A percentile compares a stretch with the other conserved stretches of the same genome.
These are phyloP conservation scores for Porogramme epimiltina DNA, from an alignment of 1,284 basidiomycete species.

Conservation along the genomic window DNA sequence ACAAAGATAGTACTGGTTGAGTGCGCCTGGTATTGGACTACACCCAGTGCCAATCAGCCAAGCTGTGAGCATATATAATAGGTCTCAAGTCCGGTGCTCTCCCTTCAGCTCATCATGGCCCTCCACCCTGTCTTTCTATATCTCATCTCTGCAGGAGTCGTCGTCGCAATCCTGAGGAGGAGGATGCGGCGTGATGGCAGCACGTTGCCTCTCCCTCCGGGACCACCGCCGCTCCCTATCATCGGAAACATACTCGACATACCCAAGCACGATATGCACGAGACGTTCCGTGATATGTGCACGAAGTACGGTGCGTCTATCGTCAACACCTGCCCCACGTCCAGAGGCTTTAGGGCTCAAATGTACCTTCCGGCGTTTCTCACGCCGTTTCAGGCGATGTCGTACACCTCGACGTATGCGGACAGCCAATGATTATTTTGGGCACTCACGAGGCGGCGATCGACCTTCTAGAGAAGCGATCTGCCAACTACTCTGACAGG, in stretches of 20 bases:
- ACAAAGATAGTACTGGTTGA: too few relatives aligned
- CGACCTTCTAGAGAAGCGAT: constrained; percentile 23
- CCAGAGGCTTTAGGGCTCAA: too few relatives aligned
- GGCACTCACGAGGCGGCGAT: constrained; percentile 8
- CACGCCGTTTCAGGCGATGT: constrained; percentile 11
- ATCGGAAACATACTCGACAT: constrained; percentile 8
- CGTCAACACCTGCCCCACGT: too few relatives aligned
- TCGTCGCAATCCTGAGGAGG: too few relatives aligned
- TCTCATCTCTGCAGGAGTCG: too few relatives aligned
- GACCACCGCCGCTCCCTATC: constrained; percentile 5
- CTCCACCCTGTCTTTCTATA: too few relatives aligned
- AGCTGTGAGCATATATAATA: too few relatives aligned
- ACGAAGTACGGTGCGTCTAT: constrained; percentile 5
- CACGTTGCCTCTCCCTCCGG: constrained; percentile 3
- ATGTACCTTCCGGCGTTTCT: not conserved
- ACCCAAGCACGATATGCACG: not conserved
- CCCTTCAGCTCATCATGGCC: too few relatives aligned
- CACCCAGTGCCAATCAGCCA: too few relatives aligned
- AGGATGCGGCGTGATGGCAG: too few relatives aligned
- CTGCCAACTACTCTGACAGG: constrained; percentile 14
- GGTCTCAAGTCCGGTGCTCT: too few relatives aligned
- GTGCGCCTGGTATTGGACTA: too few relatives aligned
- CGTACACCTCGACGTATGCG: constrained; percentile 10
- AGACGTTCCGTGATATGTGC: not conserved
- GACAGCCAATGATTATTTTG: constrained; percentile 13